phyloP scores from a whole-genome alignment of 2,329 filamentous ascomycete species.

The Annulohypoxylon truncatum region DNA sequence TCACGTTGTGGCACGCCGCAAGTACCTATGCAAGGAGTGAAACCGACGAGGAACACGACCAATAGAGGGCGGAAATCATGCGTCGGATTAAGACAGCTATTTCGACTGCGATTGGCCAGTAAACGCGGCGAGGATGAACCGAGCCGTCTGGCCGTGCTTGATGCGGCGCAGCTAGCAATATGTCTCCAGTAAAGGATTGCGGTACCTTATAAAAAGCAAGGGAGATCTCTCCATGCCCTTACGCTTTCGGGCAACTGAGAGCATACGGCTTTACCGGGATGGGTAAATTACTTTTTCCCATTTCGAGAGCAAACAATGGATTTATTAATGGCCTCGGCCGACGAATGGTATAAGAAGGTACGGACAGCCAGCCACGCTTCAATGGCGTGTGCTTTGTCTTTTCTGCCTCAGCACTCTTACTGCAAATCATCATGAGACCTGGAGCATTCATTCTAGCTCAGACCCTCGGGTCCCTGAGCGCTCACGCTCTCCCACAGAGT shows the following conservation, averaged over 20 bases:
- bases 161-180: conserved; percentile 23
- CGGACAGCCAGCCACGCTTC: neutral
- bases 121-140: conserved; percentile 10
- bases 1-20: neutral
- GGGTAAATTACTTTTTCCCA: neutral
- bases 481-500: conserved; percentile 18
- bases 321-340: neutral
- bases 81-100: neutral
- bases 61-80: neutral
- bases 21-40: neutral
- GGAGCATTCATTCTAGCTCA: conserved; percentile 11
- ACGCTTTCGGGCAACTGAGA: conserved; percentile 18
- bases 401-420: neutral
- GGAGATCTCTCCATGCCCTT: conserved; percentile 7
- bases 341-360: conserved; percentile 8
- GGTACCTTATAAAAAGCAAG: conserved; percentile 22
- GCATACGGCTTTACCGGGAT: neutral
- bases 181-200: conserved; percentile 30
- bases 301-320: neutral
- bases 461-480: conserved; percentile 14
- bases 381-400: neutral
- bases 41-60: conserved; percentile 5
- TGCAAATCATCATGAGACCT: conserved; percentile 10
- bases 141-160: neutral
- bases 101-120: conserved; percentile 8